Conservation (phyloP, 176 grass and related monocot species). For the Cenchrus fungigraminus region DNA sequence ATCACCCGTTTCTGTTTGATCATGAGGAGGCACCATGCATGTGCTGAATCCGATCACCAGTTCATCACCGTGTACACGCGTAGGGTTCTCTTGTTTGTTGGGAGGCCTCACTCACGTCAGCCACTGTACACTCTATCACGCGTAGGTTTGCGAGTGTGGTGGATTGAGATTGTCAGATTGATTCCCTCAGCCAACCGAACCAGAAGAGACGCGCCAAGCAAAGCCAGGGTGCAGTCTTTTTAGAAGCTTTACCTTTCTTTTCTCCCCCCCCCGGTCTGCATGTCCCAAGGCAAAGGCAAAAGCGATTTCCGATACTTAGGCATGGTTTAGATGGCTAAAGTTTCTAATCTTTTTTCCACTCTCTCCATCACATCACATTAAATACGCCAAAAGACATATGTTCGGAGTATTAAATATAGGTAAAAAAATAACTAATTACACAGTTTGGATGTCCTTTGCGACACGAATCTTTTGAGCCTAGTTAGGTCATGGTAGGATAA, state of each 20-base stretch:
- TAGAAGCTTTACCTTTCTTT: conserved; percentile 26
- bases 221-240: conserved; percentile 49
- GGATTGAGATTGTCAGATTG: not conserved
- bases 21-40: not conserved
- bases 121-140: not conserved
- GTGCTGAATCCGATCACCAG: not conserved
- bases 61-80: not conserved
- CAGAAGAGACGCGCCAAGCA: not conserved
- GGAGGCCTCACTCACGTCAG: not conserved
- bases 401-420: too few species aligned
- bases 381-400: too few species aligned
- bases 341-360: too few species aligned
- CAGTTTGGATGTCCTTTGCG: too few species aligned
- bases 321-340: too few species aligned
- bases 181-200: conserved; percentile 8
- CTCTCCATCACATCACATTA: too few species aligned
- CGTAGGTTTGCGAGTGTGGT: not conserved
- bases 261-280: not conserved
- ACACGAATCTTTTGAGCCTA: too few species aligned
- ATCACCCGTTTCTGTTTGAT: not conserved
- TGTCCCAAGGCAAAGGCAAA: conserved; percentile 32
- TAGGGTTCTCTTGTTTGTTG: not conserved
- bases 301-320: conserved; percentile 11
- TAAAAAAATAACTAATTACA: too few species aligned
- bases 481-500: too few species aligned